Base-by-base conservation (phyloP, 129 eudicot species). In the Ambrosia artemisiifolia region DNA sequence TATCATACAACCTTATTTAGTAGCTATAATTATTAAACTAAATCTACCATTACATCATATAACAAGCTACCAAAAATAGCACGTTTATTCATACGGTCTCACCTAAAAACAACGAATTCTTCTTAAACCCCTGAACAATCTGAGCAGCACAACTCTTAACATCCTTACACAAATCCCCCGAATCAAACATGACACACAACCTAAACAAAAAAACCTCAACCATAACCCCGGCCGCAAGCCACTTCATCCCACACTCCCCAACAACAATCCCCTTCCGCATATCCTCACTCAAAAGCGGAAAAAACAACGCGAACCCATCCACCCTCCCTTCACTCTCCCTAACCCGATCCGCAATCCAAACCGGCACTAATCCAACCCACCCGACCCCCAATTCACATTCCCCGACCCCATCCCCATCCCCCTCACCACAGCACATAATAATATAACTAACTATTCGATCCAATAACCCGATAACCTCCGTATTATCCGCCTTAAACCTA, bases 191-290 rank as follows among this genome's bases (percentile, higher is more conserved):
- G 49, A 71, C 28, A 71, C 81, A 81, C 77, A 88, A 48, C 49
- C 81, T 78, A 72, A 88, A 73, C 60, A 82, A 80, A 71, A 84
- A 82, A 7, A 57, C 57, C 68, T 87, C 85, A 32, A 55, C 65
- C 86, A 85, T 85, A 56, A 85, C 88, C 47, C 75, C 38, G 43
- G 85, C 95, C 55, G 88, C 86, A 38, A 88, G 74, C 69, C 47
- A 57, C n/a, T 78, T 73, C 83, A 81, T 75, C 55, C 82, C 86
- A 74, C 76, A 34, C 5, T 79, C 73, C 56, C 55, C 77, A 35
- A 35, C 43, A 35, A 35, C 43, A 48, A 83, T 44, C 68, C 60
- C 70, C 2, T 40, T 62, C 6, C 73, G 74, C 73, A 80, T 57
- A 30, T 85, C 83, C 7, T 81, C 76, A 8, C 68, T 83, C 18